Evolutionary conservation across 768 basidiomycete species (phyloP).

Genomic region (Mycena olivaceomarginata): DNA sequence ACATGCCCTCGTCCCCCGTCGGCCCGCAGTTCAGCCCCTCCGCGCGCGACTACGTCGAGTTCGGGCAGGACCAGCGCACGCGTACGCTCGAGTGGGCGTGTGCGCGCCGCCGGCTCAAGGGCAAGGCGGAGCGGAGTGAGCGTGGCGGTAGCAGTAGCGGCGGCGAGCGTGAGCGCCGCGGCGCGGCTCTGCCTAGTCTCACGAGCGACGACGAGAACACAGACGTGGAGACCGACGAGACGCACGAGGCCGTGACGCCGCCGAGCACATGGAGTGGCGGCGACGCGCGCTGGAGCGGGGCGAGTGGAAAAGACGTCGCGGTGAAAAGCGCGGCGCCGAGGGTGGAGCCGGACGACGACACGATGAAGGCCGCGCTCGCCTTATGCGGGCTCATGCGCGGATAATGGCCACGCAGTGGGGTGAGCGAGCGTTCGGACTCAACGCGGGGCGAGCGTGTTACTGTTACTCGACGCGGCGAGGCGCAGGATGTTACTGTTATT

Average conservation of each 20-base stretch:
- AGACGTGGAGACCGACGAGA: constrained; percentile 80
- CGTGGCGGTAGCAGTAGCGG: too few species aligned
- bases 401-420: constrained; percentile 18
- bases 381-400: constrained; percentile 71
- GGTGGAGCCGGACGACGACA: constrained; percentile 72
- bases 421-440: not conserved
- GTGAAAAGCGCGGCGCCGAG: not conserved
- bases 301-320: constrained; percentile 1
- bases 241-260: constrained; percentile 80
- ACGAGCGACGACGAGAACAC: constrained; percentile 64
- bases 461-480: too few species aligned
- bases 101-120: constrained; percentile 73
- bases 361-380: constrained; percentile 82
- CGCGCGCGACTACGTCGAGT: constrained; percentile 67
- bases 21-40: constrained; percentile 72
- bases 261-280: constrained; percentile 69
- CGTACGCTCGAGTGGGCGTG: constrained; percentile 87
- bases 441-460: too few species aligned
- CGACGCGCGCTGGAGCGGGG: constrained; percentile 59
- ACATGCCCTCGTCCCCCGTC: constrained; percentile 80
- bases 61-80: constrained; percentile 66
- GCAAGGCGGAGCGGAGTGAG: constrained; percentile 57
- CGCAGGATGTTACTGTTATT: too few species aligned
- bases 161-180: not conserved
- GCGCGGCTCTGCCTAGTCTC: constrained; percentile 40